These are phyloP conservation scores for Kurtzmaniella quercitrusa DNA, from an alignment of 1,139 yeast species.

Conservation along the genomic window DNA sequence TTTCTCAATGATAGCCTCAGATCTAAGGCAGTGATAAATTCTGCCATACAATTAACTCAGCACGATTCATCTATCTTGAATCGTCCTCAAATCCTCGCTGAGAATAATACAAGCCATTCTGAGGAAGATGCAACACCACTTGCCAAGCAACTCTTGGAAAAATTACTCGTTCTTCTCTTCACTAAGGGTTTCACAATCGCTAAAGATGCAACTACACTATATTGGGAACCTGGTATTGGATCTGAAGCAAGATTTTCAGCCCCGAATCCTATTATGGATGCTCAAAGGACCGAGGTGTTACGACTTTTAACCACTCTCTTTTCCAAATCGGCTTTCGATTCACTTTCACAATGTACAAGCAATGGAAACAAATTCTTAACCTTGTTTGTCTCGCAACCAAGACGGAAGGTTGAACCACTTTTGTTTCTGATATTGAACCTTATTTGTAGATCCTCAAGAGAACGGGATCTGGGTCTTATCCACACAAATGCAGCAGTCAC, in stretches of 20 bases:
- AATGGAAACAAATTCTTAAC: slow-evolving; percentile 60
- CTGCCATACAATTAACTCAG: neutral
- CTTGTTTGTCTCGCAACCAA: slow-evolving; percentile 50
- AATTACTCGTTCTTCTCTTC: slow-evolving; percentile 44
- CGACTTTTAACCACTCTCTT: slow-evolving; percentile 59
- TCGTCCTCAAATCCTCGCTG: no score
- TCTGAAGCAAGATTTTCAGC: slow-evolving; percentile 30
- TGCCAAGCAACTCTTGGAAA: neutral
- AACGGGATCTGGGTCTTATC: slow-evolving; percentile 33
- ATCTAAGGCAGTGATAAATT: neutral
- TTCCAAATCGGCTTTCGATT: slow-evolving; percentile 58
- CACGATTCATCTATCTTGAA: neutral
- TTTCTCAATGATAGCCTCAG: slow-evolving; percentile 21
- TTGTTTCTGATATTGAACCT: slow-evolving; percentile 67
- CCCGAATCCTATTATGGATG: slow-evolving; percentile 52
- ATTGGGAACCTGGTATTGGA: slow-evolving; percentile 81
- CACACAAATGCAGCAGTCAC: slow-evolving; percentile 24
- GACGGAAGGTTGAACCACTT: slow-evolving; percentile 35
- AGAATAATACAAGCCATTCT: no score
- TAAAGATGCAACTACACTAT: slow-evolving; percentile 7
- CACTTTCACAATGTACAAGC: slow-evolving; percentile 40
- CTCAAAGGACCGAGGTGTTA: slow-evolving; percentile 65
- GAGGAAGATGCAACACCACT: neutral
- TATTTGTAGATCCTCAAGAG: slow-evolving; percentile 39
- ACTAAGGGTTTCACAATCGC: slow-evolving; percentile 56